Conservation (phyloP, 768 basidiomycete genomes). For the Lactarius sanguifluus region DNA sequence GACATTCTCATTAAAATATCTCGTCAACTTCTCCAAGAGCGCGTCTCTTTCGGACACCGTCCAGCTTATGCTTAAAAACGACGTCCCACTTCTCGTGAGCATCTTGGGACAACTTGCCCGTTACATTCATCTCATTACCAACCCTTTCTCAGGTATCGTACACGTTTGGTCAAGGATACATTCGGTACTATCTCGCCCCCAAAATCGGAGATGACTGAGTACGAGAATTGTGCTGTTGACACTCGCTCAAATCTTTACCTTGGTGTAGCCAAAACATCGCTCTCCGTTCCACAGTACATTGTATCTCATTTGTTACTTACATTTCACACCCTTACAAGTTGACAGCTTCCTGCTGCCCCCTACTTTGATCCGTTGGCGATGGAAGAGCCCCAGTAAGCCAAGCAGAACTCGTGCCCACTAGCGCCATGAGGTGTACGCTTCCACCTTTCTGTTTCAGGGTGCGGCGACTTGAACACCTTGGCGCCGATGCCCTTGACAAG, state of each 20-base stretch:
- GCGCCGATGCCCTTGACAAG: background rate
- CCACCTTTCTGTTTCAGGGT: background rate
- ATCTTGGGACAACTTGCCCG: background rate
- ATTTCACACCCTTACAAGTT: background rate
- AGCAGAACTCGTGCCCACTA: background rate
- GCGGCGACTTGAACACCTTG: background rate
- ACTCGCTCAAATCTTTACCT: background rate
- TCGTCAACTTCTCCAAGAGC: conserved; percentile 95
- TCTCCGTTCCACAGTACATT: conserved; percentile 4
- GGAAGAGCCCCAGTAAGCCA: background rate
- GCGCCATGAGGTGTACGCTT: background rate
- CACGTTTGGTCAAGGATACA: conserved; percentile 82
- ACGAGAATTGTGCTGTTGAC: conserved; percentile 19
- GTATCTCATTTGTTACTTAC: conserved; percentile 15
- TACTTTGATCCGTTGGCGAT: background rate
- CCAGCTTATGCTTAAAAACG: conserved; percentile 86
- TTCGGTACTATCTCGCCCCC: conserved; percentile 94
- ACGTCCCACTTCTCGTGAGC: conserved; percentile 83
- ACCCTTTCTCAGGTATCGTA: conserved; percentile 68
- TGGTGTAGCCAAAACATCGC: conserved; percentile 5
- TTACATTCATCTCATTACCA: conserved; percentile 1
- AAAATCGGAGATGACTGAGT: conserved; percentile 85
- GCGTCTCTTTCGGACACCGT: conserved; percentile 69
- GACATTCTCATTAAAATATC: conserved; percentile 96
- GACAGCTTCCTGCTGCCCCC: background rate